Evolutionary conservation across 2,329 filamentous ascomycete genomes (phyloP).

Genomic region (Microcyclosporella mali): DNA sequence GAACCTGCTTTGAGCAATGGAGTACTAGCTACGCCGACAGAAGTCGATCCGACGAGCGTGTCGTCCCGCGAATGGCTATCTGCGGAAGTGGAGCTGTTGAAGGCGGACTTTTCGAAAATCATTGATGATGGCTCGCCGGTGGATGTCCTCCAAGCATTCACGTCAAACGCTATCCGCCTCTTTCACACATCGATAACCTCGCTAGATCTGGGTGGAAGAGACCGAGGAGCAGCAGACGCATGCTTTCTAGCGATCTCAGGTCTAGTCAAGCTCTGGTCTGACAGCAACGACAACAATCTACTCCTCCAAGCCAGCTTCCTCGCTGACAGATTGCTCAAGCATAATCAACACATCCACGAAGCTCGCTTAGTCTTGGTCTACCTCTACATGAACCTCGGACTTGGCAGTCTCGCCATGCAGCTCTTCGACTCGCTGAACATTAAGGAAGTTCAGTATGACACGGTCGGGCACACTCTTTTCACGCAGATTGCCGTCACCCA

Average conservation of each 20-base stretch:
- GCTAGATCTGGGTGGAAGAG: slow-evolving; percentile 12
- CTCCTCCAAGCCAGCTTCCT: slow-evolving; percentile 29
- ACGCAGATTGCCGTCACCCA: slow-evolving; percentile 29
- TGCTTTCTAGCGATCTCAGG: slow-evolving; percentile 31
- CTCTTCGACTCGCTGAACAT: slow-evolving; percentile 29
- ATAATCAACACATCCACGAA: slow-evolving; percentile 28
- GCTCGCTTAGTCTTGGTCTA: slow-evolving; percentile 31
- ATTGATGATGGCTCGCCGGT: slow-evolving; percentile 7
- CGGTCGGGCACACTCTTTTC: slow-evolving; percentile 30
- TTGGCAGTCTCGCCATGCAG: slow-evolving; percentile 27
- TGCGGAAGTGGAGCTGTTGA: slow-evolving; percentile 19
- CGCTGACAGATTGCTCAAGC: slow-evolving; percentile 23
- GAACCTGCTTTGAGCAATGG: slow-evolving; percentile 6
- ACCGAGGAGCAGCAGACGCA: slow-evolving; percentile 22
- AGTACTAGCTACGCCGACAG: not conserved
- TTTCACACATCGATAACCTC: slow-evolving; percentile 19
- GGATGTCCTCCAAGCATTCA: slow-evolving; percentile 19
- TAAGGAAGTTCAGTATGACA: slow-evolving; percentile 35
- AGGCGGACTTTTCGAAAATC: slow-evolving; percentile 19
- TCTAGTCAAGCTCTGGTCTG: slow-evolving; percentile 24
- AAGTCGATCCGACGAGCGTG: slow-evolving; percentile 5
- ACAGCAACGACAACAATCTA: slow-evolving; percentile 12
- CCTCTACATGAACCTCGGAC: slow-evolving; percentile 30
- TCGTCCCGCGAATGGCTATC: slow-evolving; percentile 19
- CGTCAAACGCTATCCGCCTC: slow-evolving; percentile 21